Base-by-base conservation (phyloP, 306 rosid species). In the Vigna nakashimae region DNA sequence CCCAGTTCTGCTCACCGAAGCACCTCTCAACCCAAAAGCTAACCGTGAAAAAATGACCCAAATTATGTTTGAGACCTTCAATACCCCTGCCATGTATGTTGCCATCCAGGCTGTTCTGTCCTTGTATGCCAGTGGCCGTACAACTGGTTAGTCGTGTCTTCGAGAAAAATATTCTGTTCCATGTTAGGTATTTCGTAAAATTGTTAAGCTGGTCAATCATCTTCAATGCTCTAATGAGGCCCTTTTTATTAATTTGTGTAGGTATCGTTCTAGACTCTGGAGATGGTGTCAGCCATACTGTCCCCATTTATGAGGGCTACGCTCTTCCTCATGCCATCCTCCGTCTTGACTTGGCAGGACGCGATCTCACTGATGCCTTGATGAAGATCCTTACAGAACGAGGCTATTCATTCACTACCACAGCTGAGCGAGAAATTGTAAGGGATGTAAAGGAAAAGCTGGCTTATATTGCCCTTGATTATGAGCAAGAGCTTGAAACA, bases 31-130 rank as follows among this genome's bases (percentile, higher is more conserved):
- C 80, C 98, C 98, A 20, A 92, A 92, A 88, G 97, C 97, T 26
- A 92, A 92, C 26, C 96, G 96, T 78, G 97, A 92, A 86, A 92
- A 92, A 76, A 92, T 92, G 97, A 92, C 95, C 45, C 97, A 92
- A 77, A 92, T 92, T 84, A 92, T 90, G 97, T 92, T 92, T 67
- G 97, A 92, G 88, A 92, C 95, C 55, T 92, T 92, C 85, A 92
- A 90, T 80, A 80, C 97, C 73, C 97, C 97, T 22, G 97, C 97
- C 49, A 92, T 92, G 97, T 92, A 92, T 75, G 97, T 90, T 4
- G 97, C 97, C 65, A 92, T 90, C 80, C 96, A 92, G 89, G 97
- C 96, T 74, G 97, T 93, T 66, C 87, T 93, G 13, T 93, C 98
- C 82, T 88, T 93, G 36, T 93, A 93, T 38, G 94, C 98, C 40